Base-by-base conservation (phyloP, 1,139 yeast species). In the Magnusiomyces ingens region DNA sequence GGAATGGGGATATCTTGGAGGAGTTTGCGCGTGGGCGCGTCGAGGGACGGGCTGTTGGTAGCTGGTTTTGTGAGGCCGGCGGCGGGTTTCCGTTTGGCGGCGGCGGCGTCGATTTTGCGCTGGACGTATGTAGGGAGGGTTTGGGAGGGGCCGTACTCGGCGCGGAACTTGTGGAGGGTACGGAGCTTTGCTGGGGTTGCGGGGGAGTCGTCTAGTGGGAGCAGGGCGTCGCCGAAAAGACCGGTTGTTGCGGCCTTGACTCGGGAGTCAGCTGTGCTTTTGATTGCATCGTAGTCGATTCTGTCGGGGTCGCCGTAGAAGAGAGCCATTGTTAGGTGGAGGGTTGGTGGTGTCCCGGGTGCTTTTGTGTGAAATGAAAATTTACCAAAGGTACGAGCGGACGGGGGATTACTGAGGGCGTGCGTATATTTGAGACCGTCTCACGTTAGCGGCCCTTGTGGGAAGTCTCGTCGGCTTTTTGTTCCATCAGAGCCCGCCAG, bases 111-210 rank as follows among this genome's bases (percentile, higher is more conserved):
- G 12, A 60, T 53, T 52, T 58, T 62, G 12, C 60, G 52, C 19
- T 54, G 54, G 18, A 63, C 48, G 42, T 59, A 61, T n/a, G 58
- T 53, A 15, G 66, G 66, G 17, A 63, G 52, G n/a, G 55, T 56
- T 13, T 50, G 48, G 15, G 60, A 56, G 5, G 45, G 45, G 18
- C 45, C 52, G 48, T 60, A 63, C 49, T 63, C 66, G 21, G 54
- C 49, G 11, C 51, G 52, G 13, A 62, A 48, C 55, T 62, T 62
- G 36, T 41, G 57, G 21, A 37, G 50, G 8, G 53, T 45, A 15
- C 54, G 48, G 13, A 55, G 50, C 38, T 55, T 55, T 15, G 51
- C 40, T 12, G 49, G 11, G 19, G 29, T 36, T 6, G 36, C n/a
- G 6, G 19, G 29, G 11, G 41, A 12, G 26, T 29, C 15, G 26